These are phyloP conservation scores for Babesia bovis DNA, from an alignment of 169 alveolate species.

Conservation along the genomic window DNA sequence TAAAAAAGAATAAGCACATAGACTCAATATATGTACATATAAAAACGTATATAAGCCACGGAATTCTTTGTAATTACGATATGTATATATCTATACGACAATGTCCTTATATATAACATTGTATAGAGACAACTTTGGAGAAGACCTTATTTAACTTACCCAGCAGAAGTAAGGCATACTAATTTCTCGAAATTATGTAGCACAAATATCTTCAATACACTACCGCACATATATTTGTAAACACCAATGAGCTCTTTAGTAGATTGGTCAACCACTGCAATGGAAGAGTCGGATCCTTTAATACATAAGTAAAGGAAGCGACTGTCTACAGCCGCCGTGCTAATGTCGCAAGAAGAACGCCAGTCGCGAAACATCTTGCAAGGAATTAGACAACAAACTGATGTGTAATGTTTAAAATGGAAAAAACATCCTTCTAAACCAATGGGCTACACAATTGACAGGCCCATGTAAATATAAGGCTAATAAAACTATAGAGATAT, in stretches of 20 bases:
- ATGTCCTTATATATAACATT: too few relatives aligned
- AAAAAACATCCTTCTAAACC: too few relatives aligned
- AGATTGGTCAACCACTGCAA: constrained; percentile 21
- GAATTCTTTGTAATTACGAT: too few relatives aligned
- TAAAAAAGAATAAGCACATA: neutral
- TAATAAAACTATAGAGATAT: neutral
- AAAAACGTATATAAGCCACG: too few relatives aligned
- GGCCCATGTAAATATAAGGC: too few relatives aligned
- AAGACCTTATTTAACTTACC: too few relatives aligned
- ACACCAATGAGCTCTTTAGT: constrained; percentile 29
- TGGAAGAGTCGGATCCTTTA: constrained; percentile 29
- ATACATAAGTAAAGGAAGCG: constrained; percentile 39
- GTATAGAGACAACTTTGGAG: too few relatives aligned
- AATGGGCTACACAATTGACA: too few relatives aligned
- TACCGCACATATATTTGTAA: constrained; percentile 35
- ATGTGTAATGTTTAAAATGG: too few relatives aligned
- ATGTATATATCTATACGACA: too few relatives aligned
- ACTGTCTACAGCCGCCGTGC: constrained; percentile 28
- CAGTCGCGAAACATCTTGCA: constrained; percentile 14
- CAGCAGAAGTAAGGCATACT: constrained; percentile 47
- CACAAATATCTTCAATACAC: constrained; percentile 10
- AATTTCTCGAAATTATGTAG: constrained; percentile 15
- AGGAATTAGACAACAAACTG: too few relatives aligned
- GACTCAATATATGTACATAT: too few relatives aligned
- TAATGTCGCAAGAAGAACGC: neutral